These are phyloP conservation scores for Umbellularia californica DNA, from an alignment of 164 flowering plant genomes.

Conservation along the genomic window DNA sequence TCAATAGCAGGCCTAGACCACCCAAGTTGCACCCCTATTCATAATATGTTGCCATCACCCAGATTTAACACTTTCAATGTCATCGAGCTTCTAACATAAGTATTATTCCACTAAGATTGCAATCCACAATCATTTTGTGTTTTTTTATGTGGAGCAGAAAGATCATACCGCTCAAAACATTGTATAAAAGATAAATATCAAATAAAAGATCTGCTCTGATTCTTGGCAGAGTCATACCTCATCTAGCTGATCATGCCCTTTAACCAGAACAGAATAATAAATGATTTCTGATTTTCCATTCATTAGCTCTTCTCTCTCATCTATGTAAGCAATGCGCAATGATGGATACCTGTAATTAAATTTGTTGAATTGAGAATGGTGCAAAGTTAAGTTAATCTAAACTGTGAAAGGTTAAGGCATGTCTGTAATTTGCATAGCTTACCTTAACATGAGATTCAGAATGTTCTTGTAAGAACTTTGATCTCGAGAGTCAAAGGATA, in stretches of 20 bases:
- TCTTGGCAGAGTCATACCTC: conserved; percentile 50
- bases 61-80: too few relatives aligned
- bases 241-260: conserved; percentile 91
- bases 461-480: conserved; percentile 71
- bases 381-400: conserved; percentile 3
- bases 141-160: too few relatives aligned
- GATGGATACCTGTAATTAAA: conserved; percentile 65
- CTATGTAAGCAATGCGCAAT: conserved; percentile 91
- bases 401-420: background rate
- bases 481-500: conserved; percentile 57
- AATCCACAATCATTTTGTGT: too few relatives aligned
- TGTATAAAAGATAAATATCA: background rate
- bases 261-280: conserved; percentile 88
- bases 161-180: conserved; percentile 1
- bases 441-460: conserved; percentile 87
- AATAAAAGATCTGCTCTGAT: background rate
- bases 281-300: conserved; percentile 55
- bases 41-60: too few relatives aligned
- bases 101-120: too few relatives aligned
- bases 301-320: conserved; percentile 73
- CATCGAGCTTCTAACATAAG: too few relatives aligned
- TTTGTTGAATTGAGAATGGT: conserved; percentile 4
- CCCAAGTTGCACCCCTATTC: too few relatives aligned
- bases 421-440: conserved; percentile 22
- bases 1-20: too few relatives aligned